phyloP scores from a whole-genome alignment of 2,329 filamentous ascomycete species.

The Epichloe hybrida region DNA sequence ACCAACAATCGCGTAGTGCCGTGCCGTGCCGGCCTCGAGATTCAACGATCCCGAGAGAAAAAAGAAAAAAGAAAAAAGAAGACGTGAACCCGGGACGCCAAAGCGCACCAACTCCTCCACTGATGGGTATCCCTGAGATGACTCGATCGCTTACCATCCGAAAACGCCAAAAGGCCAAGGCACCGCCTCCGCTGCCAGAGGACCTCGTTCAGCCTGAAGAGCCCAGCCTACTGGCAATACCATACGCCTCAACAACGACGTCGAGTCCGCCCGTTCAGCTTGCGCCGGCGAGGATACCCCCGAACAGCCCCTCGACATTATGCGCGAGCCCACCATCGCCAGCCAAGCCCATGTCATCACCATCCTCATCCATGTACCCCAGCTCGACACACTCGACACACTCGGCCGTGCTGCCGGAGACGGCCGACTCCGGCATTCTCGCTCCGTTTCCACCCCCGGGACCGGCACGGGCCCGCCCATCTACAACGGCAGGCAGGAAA shows the following conservation, averaged over 20 bases:
- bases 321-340: background rate
- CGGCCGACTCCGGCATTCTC: background rate
- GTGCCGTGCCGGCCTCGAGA: background rate
- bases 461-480: background rate
- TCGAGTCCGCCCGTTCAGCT: background rate
- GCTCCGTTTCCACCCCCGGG: background rate
- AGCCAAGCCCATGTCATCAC: background rate
- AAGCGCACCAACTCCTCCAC: background rate
- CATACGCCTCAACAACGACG: background rate
- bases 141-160: background rate
- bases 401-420: background rate
- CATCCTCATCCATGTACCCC: slow-evolving; percentile 1
- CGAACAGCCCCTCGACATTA: background rate
- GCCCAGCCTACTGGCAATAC: background rate
- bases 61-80: too few species aligned
- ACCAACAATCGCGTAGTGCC: too few species aligned
- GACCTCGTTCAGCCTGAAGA: background rate
- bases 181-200: background rate
- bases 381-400: background rate
- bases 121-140: background rate
- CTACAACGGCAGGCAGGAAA: background rate
- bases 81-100: background rate
- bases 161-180: background rate
- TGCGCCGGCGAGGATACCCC: background rate
- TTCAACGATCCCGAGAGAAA: background rate